Percentiles rank a stretch among this genome's conserved stretches.
Evolutionary conservation across 805 yeast species (phyloP).

Genomic region (Candida easanensis): DNA sequence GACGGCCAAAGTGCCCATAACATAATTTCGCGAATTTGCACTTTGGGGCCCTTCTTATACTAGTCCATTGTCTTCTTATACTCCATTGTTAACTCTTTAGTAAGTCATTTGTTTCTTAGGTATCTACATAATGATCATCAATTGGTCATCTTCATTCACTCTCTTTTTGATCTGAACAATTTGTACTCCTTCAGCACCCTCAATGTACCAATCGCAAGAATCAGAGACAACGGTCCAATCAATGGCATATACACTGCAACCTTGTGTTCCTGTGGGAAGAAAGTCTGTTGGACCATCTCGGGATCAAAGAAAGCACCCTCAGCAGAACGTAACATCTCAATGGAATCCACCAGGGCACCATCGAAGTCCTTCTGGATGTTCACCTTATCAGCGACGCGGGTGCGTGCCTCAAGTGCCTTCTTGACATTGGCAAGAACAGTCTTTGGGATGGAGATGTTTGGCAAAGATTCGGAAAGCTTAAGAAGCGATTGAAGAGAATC

Average conservation of each 20-base stretch:
- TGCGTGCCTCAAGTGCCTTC: constrained; percentile 42
- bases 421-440: constrained; percentile 59
- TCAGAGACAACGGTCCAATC: constrained; percentile 79
- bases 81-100: too few relatives aligned
- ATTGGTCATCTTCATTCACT: neutral
- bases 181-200: constrained; percentile 42
- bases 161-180: constrained; percentile 16
- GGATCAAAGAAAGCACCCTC: constrained; percentile 85
- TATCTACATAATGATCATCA: neutral
- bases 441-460: constrained; percentile 81
- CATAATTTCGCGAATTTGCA: too few relatives aligned
- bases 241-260: constrained; percentile 91
- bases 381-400: constrained; percentile 28
- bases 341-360: constrained; percentile 57
- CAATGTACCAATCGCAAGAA: constrained; percentile 49
- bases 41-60: too few relatives aligned
- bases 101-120: too few relatives aligned
- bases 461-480: constrained; percentile 64
- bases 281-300: constrained; percentile 92
- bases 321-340: constrained; percentile 33
- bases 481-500: constrained; percentile 72
- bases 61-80: too few relatives aligned
- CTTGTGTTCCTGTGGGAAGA: constrained; percentile 94
- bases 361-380: constrained; percentile 33
- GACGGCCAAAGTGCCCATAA: too few relatives aligned